A percentile compares a stretch with the other conserved stretches of the same genome.
Conservation (phyloP, 805 yeast genomes). For the Ogataea pilisensis region DNA sequence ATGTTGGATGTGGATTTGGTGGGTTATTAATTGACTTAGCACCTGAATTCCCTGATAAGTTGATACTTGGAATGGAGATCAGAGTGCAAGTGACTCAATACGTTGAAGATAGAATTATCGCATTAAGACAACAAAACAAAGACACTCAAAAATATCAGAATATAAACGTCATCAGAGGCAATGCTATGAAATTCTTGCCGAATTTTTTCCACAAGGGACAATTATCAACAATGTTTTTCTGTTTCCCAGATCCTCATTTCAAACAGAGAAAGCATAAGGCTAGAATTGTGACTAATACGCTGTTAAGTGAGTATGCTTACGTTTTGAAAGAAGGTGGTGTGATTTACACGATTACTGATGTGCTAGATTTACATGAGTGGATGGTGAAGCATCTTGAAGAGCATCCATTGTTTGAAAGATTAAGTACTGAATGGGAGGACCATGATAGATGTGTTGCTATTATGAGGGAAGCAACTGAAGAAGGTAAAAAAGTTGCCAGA, state of each 20-base stretch:
- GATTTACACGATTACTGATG: constrained; percentile 93
- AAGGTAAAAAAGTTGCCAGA: constrained; percentile 93
- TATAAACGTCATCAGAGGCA: constrained; percentile 86
- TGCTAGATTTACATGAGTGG: constrained; percentile 89
- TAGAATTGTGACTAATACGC: constrained; percentile 85
- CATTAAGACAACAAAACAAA: constrained; percentile 59
- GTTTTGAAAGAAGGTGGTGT: constrained; percentile 84
- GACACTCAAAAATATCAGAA: constrained; percentile 56
- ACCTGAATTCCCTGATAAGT: constrained; percentile 65
- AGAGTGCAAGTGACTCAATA: constrained; percentile 96
- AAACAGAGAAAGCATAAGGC: constrained; percentile 97
- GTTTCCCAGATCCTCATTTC: constrained; percentile 99
- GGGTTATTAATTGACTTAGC: constrained; percentile 81
- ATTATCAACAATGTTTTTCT: constrained; percentile 87
- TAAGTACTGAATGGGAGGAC: constrained; percentile 73
- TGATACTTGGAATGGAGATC: constrained; percentile 94
- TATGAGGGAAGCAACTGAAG: constrained; percentile 94
- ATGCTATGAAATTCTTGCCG: constrained; percentile 96
- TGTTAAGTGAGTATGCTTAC: constrained; percentile 88
- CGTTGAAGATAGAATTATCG: constrained; percentile 92
- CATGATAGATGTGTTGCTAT: constrained; percentile 77
- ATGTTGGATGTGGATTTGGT: constrained; percentile 97
- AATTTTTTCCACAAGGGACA: constrained; percentile 85
- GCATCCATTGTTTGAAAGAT: constrained; percentile 87
- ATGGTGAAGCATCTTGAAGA: constrained; percentile 89